Evolutionary conservation across 495 filamentous ascomycete species (phyloP).

Genomic region (Lasiosphaeris hirsuta): DNA sequence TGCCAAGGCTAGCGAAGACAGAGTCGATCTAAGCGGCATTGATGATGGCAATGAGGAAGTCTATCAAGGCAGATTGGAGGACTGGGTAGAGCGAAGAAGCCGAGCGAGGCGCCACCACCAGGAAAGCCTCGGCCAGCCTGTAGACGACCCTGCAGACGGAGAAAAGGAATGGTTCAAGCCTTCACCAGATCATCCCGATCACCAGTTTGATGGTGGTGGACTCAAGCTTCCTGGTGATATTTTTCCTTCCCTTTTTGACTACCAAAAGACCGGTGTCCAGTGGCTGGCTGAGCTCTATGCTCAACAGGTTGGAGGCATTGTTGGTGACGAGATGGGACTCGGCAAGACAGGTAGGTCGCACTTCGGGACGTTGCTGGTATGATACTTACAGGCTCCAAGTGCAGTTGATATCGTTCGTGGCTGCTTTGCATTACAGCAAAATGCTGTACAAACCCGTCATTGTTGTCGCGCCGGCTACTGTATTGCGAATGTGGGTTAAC

Average conservation of each 20-base stretch:
- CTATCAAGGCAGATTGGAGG: conserved; percentile 71
- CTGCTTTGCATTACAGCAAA: conserved; percentile 84
- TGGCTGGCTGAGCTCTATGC: conserved; percentile 94
- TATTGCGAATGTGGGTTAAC: conserved; percentile 95
- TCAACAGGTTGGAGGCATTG: conserved; percentile 86
- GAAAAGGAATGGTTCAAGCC: conserved; percentile 79
- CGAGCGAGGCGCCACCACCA: conserved; percentile 55
- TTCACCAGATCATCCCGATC: conserved; percentile 73
- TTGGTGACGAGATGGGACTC: conserved; percentile 97
- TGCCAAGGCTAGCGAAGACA: conserved; percentile 38
- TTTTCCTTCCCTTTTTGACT: conserved; percentile 84
- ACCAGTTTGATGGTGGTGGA: conserved; percentile 68
- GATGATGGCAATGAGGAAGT: conserved; percentile 89
- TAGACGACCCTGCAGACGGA: conserved; percentile 34
- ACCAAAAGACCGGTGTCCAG: conserved; percentile 91
- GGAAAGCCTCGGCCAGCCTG: conserved; percentile 30
- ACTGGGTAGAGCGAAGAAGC: conserved; percentile 69
- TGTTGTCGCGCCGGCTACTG: conserved; percentile 87
- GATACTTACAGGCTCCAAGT: conserved; percentile 34
- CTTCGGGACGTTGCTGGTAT: neutral
- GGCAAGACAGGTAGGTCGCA: conserved; percentile 65
- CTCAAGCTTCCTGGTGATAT: conserved; percentile 87
- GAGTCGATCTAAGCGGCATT: conserved; percentile 68
- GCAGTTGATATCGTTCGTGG: conserved; percentile 87
- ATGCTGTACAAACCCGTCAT: conserved; percentile 79